Base-by-base conservation (phyloP, 2,329 filamentous ascomycete species). In the Ophiostoma angusticollis region DNA sequence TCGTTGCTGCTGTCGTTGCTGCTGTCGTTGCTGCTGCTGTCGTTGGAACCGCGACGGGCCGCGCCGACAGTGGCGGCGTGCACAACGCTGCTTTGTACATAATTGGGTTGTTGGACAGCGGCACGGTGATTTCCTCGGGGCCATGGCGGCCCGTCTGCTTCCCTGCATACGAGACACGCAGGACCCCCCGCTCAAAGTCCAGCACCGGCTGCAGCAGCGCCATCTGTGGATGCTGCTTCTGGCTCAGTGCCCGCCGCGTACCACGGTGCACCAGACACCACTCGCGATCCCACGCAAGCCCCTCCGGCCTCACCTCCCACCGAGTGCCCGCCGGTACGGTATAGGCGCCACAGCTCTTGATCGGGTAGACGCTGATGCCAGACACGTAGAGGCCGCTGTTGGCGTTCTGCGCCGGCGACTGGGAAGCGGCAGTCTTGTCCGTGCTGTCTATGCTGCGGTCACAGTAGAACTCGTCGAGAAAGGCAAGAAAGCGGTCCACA, bases 201-300 rank as follows among this genome's bases (percentile, higher is more conserved):
- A 96, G 64, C 5, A 54, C 58, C 6, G 91, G 89, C 36, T 72
- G 71, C 37, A 98, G 68, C 5, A 95, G 70, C 11, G 84, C 81
- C 89, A 98, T 96, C 24, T 68, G 74, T 3, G 87, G 84, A 53
- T 91, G 80, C 47, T 78, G 70, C 60, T 96, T 98, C 58, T 96
- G 89, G 54, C 75, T 94, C 39, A 98, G 64, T 6, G 81, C 85
- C 49, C 79, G 77, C 0, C 84, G 82, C 1, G 87, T 93, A 31
- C 84, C 86, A 52, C 78, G 73, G 54, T 95, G 87, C 12, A 98
- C 68, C 16, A 98, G 64, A 59, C 89, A 96, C 89, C 91, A 98
- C 62, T 96, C 89, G 45, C 91, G 72, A 56, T 98, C 91, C 86
- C 89, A 96, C 8, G 78, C 81, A 3, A 98, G 65, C 0, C 91